Percentiles rank a stretch among this genome's conserved stretches.
These are phyloP conservation scores for Phytophthora sojae DNA, from an alignment of 352 stramenopile genomes.

Conservation along the genomic window DNA sequence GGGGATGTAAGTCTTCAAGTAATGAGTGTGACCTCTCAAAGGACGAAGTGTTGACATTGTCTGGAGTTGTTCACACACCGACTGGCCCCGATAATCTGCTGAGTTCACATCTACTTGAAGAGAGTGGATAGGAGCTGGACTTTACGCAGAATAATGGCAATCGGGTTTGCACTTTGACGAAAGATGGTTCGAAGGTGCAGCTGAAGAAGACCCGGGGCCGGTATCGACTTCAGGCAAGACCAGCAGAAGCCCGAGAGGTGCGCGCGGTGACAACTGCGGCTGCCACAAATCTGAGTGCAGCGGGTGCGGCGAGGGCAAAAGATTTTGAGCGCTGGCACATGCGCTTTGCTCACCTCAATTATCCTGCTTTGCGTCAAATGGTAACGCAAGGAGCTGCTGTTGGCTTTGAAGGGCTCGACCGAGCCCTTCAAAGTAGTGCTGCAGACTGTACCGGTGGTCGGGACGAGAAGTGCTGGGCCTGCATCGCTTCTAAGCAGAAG, in stretches of 20 bases:
- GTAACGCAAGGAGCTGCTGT: not conserved
- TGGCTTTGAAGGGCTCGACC: not conserved
- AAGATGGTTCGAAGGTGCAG: not conserved
- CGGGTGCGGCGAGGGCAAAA: not conserved
- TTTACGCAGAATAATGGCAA: not conserved
- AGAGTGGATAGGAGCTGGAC: not conserved
- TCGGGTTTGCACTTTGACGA: not conserved
- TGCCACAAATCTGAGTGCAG: not conserved
- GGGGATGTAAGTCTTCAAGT: not conserved
- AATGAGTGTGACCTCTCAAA: not conserved
- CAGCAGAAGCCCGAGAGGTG: not conserved
- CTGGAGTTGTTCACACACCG: not conserved
- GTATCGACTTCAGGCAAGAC: constrained; percentile 9
- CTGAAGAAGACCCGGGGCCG: constrained; percentile 7
- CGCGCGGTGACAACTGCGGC: not conserved
- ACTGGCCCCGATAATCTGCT: not conserved
- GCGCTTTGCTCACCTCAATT: constrained; percentile 20
- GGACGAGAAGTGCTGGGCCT: constrained; percentile 16
- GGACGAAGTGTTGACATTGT: not conserved
- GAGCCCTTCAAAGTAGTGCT: too few species aligned
- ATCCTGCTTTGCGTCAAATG: constrained; percentile 8
- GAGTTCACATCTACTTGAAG: constrained; percentile 1
- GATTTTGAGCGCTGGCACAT: constrained; percentile 10
- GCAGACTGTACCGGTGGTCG: not conserved
- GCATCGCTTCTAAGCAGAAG: constrained; percentile 14